Percentiles rank a stretch among this genome's conserved stretches.
These are phyloP conservation scores for Candida takata DNA, from an alignment of 805 yeast species.

Conservation along the genomic window DNA sequence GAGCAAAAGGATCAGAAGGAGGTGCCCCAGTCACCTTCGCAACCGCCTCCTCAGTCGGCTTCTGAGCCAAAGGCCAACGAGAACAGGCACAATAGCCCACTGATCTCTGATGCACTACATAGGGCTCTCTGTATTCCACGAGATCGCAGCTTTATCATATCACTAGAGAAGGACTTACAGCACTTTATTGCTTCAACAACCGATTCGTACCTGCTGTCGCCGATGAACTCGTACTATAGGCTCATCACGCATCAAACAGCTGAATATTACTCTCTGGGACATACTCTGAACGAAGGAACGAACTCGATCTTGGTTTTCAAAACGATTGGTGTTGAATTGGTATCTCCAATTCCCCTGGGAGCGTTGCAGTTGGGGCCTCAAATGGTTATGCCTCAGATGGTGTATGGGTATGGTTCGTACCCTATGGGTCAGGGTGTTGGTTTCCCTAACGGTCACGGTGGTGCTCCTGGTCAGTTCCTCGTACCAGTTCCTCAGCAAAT, in stretches of 20 bases:
- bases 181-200: slow-evolving; percentile 37
- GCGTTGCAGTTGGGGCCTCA: too few relatives aligned
- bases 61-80: too few relatives aligned
- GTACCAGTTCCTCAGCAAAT: neutral
- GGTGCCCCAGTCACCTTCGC: too few relatives aligned
- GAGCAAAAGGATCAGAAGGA: too few relatives aligned
- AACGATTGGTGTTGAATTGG: slow-evolving; percentile 21
- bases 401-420: too few relatives aligned
- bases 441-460: too few relatives aligned
- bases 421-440: too few relatives aligned
- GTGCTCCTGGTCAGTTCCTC: too few relatives aligned
- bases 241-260: slow-evolving; percentile 65
- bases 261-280: slow-evolving; percentile 56
- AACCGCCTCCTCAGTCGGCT: too few relatives aligned
- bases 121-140: slow-evolving; percentile 36
- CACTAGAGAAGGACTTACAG: slow-evolving; percentile 41
- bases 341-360: too few relatives aligned
- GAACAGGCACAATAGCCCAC: too few relatives aligned
- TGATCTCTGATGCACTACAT: slow-evolving; percentile 25
- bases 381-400: too few relatives aligned
- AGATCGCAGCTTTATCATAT: slow-evolving; percentile 44
- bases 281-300: slow-evolving; percentile 44
- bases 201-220: slow-evolving; percentile 33
- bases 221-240: slow-evolving; percentile 61
- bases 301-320: slow-evolving; percentile 38